Evolutionary conservation across 495 filamentous ascomycete genomes (phyloP), one percentile per base, ranked within the genome.

Genomic region (Penicillium daleae): DNA sequence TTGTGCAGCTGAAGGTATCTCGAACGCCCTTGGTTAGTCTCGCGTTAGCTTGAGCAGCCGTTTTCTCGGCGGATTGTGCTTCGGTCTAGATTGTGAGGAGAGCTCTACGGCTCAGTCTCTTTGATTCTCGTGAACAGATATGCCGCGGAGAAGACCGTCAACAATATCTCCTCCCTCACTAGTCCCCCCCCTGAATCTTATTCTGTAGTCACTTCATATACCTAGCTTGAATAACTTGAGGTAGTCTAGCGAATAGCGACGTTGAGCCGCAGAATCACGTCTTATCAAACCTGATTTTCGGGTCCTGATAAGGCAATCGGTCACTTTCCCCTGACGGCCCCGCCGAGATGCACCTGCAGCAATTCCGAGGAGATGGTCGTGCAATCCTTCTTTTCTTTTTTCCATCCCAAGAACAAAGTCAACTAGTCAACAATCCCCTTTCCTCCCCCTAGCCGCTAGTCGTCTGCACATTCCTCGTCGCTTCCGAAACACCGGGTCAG

Each of bases 351-450:
- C 26, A 35, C 31, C 31, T 54, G 29, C 51, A 32, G 51, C 51
- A 35, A 32, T 54, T 54, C 51, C 51, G 51, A 54, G 51, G 51
- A 54, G 51, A 54, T 54, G 51, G 29, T 54, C 51, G 51, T 50
- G 24, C 21, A 6, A 26, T 48, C 42, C 13, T 19, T 54, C 51
- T 22, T 54, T 54, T 54, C 27, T 31, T 33, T 54, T 52, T 32
- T 6, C 26, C n/a, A 17, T 54, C 6, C 50, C 27, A 19, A 31
- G 50, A n/a, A 29, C 22, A 49, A 27, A 48, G 44, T 26, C 46
- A 50, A 50, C 46, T 50, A 50, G 46, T 50, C 24, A 15, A 50
- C 46, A 50, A 50, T 29, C 24, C 21, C 6, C 29, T 17, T 54
- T 29, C 24, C 22, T 2, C 40, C 19, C 21, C 40, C 19, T 2